phyloP scores from a whole-genome alignment of 306 rosid genomes.

The Trifolium subterraneum region DNA sequence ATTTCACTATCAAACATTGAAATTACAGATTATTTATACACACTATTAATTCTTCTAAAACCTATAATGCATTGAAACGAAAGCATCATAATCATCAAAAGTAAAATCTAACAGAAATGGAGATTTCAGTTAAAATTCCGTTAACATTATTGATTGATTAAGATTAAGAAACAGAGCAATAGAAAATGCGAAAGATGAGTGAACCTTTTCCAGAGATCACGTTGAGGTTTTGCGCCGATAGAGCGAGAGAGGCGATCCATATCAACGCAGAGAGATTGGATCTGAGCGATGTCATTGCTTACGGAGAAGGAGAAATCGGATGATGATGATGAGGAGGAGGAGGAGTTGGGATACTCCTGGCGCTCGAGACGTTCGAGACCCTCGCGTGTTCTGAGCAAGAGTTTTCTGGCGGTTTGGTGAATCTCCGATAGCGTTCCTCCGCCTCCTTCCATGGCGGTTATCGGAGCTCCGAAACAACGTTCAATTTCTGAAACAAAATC shows the following conservation, averaged over 20 bases:
- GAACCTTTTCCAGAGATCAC: constrained; percentile 91
- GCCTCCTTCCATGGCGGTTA: constrained; percentile 47
- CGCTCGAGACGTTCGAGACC: constrained; percentile 82
- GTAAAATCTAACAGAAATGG: neutral
- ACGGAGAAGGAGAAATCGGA: constrained; percentile 69
- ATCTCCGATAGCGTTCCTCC: constrained; percentile 80
- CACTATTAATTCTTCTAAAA: neutral
- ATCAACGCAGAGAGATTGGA: constrained; percentile 81
- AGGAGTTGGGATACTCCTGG: constrained; percentile 53
- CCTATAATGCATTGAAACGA: neutral
- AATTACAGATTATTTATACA: neutral
- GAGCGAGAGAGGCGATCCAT: constrained; percentile 86
- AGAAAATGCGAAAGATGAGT: neutral
- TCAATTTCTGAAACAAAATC: neutral
- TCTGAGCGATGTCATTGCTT: constrained; percentile 68
- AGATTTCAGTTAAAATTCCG: constrained; percentile 13
- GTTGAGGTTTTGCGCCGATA: constrained; percentile 70
- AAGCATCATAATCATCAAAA: neutral
- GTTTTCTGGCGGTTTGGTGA: constrained; percentile 75
- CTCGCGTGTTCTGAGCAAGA: constrained; percentile 56
- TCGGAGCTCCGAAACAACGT: constrained; percentile 3
- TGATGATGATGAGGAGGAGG: neutral
- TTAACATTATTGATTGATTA: neutral
- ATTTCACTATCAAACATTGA: neutral
- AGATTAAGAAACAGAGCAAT: neutral